phyloP scores from a whole-genome alignment of 805 yeast species.

The Candida maris region DNA sequence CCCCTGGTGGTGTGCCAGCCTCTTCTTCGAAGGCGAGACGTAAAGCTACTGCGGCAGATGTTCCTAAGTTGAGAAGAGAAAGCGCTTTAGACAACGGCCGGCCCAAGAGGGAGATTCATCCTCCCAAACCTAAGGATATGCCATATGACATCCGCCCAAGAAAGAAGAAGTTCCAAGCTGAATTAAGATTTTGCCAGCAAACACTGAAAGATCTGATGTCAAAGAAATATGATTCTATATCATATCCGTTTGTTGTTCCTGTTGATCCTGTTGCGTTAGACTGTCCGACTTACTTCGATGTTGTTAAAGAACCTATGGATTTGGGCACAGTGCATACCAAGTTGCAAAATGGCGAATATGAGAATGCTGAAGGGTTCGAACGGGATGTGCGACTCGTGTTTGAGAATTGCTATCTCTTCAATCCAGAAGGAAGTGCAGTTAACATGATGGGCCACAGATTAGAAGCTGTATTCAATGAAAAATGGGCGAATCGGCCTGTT shows the following conservation, averaged over 20 bases:
- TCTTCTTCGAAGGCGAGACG: constrained; percentile 29
- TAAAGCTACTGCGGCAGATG: constrained; percentile 40
- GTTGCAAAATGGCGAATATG: constrained; percentile 81
- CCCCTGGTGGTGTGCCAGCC: constrained; percentile 23
- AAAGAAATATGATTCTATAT: constrained; percentile 78
- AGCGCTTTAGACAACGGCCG: constrained; percentile 64
- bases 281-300: constrained; percentile 84
- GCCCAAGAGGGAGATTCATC: constrained; percentile 94
- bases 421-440: constrained; percentile 96
- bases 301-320: constrained; percentile 94
- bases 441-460: constrained; percentile 91
- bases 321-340: constrained; percentile 79
- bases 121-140: constrained; percentile 91
- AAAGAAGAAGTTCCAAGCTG: constrained; percentile 86
- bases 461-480: constrained; percentile 79
- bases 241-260: constrained; percentile 89
- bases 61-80: constrained; percentile 70
- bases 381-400: constrained; percentile 79
- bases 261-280: constrained; percentile 94
- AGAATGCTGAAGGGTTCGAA: constrained; percentile 84
- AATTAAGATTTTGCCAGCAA: constrained; percentile 79
- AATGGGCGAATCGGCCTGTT: constrained; percentile 83
- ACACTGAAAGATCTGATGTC: constrained; percentile 76
- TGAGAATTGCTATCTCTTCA: constrained; percentile 84
- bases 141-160: constrained; percentile 90